Conservation (phyloP, 2,329 filamentous ascomycete species). For the Fusarium irregulare region DNA sequence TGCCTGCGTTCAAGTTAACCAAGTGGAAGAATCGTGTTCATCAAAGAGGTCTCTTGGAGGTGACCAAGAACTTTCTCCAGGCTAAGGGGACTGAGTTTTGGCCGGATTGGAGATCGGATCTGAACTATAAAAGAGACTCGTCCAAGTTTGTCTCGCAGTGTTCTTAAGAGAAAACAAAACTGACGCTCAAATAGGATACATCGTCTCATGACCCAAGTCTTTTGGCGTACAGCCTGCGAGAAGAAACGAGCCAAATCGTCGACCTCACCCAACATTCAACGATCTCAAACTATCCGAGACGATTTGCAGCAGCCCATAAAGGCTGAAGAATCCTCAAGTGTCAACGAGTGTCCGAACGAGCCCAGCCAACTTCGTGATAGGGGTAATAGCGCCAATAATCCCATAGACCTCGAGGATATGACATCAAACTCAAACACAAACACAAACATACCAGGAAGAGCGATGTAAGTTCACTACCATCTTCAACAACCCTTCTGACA, state of each 20-base stretch:
- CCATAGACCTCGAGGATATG: constrained; percentile 24
- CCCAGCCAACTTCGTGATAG: background rate
- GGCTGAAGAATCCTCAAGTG: background rate
- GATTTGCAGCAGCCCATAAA: accelerated
- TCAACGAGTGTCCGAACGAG: accelerated
- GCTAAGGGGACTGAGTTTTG: constrained; percentile 31
- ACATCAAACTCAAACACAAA: background rate
- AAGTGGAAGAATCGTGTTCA: constrained; percentile 28
- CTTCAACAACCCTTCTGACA: too few species aligned
- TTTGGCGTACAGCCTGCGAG: constrained; percentile 20
- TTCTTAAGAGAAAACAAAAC: background rate
- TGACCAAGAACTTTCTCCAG: constrained; percentile 31
- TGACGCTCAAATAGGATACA: constrained; percentile 9
- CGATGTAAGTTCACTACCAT: too few species aligned
- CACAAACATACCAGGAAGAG: too few species aligned
- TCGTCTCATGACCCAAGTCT: constrained; percentile 26
- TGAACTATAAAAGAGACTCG: background rate
- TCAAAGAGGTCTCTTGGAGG: constrained; percentile 32
- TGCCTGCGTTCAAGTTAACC: constrained; percentile 9
- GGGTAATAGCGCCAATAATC: constrained; percentile 7
- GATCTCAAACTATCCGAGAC: background rate
- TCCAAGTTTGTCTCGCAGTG: background rate
- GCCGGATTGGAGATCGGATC: background rate
- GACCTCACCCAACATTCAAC: accelerated
- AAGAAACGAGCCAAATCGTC: constrained; percentile 3